phyloP scores from a whole-genome alignment of 345 rosid species.

The Eucalyptus cloeziana region DNA sequence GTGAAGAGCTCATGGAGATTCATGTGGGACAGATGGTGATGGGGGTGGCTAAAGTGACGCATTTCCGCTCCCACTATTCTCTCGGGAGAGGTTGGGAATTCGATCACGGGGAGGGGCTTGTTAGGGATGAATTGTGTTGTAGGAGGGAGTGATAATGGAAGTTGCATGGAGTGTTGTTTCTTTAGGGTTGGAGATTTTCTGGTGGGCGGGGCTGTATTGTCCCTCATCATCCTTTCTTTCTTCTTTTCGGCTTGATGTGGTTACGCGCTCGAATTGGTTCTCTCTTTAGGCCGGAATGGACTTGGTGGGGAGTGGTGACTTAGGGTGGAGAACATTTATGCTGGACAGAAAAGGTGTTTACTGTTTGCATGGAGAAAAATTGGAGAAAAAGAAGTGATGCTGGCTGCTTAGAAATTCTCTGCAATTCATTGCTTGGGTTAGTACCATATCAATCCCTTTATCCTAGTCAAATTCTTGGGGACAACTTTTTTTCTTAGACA shows the following conservation, averaged over 20 bases:
- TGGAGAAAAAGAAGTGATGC: background rate
- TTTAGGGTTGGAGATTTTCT: background rate
- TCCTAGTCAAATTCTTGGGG: background rate
- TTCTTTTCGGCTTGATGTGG: background rate
- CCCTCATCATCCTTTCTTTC: background rate
- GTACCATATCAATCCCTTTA: background rate
- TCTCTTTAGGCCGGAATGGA: background rate
- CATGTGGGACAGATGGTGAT: slow-evolving; percentile 32
- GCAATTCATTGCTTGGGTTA: background rate
- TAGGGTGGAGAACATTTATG: slow-evolving; percentile 14
- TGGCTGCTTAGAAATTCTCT: background rate
- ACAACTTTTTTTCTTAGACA: background rate
- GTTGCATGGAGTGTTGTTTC: background rate
- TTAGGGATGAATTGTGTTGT: background rate
- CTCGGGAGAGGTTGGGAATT: slow-evolving; percentile 51
- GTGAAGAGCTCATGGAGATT: slow-evolving; percentile 44
- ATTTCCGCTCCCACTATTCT: slow-evolving; percentile 26
- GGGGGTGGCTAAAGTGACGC: slow-evolving; percentile 54
- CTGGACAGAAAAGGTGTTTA: background rate
- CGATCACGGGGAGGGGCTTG: background rate
- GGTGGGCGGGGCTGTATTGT: background rate
- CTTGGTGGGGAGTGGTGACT: background rate
- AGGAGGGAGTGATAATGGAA: background rate
- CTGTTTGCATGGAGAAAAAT: background rate
- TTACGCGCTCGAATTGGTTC: background rate